Percentiles rank a stretch among this genome's conserved stretches.
These are phyloP conservation scores for Allium cepa DNA, from an alignment of 106 monocot genomes.

Conservation along the genomic window DNA sequence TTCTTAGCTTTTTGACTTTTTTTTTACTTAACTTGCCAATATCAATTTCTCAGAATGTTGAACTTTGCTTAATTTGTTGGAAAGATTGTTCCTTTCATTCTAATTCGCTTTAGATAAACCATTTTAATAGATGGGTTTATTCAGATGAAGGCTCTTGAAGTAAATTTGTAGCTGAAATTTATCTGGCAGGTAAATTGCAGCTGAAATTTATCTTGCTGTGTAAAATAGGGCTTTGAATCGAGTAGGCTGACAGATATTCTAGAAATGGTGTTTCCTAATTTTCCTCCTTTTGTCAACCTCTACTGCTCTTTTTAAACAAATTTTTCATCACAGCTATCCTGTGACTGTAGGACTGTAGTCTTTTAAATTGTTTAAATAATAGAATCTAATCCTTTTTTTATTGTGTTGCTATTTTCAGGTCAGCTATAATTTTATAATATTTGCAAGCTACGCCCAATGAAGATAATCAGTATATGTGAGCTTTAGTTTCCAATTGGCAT, in stretches of 20 bases:
- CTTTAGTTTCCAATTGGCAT: no score
- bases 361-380: no score
- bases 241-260: conserved; percentile 4
- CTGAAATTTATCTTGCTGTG: not conserved
- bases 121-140: conserved; percentile 2
- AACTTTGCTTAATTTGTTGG: not conserved
- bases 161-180: conserved; percentile 5
- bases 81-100: conserved; percentile 7
- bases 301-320: not conserved
- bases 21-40: not conserved
- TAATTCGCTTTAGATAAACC: not conserved
- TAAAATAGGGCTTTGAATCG: conserved; percentile 11
- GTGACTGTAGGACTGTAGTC: not conserved
- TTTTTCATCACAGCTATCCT: not conserved
- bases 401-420: no score
- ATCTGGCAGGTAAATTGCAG: conserved; percentile 3
- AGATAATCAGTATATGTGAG: no score
- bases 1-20: not conserved
- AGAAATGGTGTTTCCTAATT: conserved; percentile 16
- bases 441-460: no score
- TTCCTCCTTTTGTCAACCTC: not conserved
- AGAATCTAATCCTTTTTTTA: no score
- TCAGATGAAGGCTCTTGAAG: not conserved
- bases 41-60: conserved; percentile 1
- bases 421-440: no score